Base-by-base conservation (phyloP, 2,329 filamentous ascomycete species). In the Colletotrichum cordylinicola region DNA sequence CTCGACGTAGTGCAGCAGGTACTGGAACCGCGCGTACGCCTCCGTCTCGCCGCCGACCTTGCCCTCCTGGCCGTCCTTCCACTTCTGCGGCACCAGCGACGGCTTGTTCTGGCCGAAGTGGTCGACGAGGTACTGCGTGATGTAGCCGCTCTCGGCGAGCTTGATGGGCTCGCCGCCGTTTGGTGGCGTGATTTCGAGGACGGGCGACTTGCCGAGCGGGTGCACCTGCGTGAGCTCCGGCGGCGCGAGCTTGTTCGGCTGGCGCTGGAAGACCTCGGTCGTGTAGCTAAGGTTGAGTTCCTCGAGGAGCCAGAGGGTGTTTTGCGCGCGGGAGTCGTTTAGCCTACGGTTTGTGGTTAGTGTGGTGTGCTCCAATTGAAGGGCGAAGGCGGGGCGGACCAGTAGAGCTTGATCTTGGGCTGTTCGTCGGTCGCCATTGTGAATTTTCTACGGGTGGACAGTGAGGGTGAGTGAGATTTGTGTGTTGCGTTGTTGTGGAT, bases 251-350 rank as follows among this genome's bases (percentile, higher is more conserved):
- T 84, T 85, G 78, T 87, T 83, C 1, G 73, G 16, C 12, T 24
- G 24, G 72, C 96, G 93, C 83, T 94, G 95, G 89, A 94, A 97
- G 70, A 94, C 89, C 81, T 96, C 91, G 75, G 98, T 86, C 77
- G 96, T 91, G 85, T 98, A 98, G 33, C 93, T 90, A 31, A 98
- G 84, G 60, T 93, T 89, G 77, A 97, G 92, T 83, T 96, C 95
- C 83, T 97, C 94, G 62, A 98, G 90, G 8, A 98, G 92, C 94
- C 95, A 98, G 60, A 97, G 87, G 73, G 96, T 94, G 77, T 95
- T 92, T 84, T 98, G 95, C 15, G 94, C 92, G 79, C 96, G 94
- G 71, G 95, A 98, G 79, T 94, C 88, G 80, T 96, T 91, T 73
- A 98, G 93, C 95, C 95, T 98, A 78, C 8, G 29, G 4, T 4